Conservation (phyloP, 2,329 filamentous ascomycete species). For the Trichoderma koningiopsis region DNA sequence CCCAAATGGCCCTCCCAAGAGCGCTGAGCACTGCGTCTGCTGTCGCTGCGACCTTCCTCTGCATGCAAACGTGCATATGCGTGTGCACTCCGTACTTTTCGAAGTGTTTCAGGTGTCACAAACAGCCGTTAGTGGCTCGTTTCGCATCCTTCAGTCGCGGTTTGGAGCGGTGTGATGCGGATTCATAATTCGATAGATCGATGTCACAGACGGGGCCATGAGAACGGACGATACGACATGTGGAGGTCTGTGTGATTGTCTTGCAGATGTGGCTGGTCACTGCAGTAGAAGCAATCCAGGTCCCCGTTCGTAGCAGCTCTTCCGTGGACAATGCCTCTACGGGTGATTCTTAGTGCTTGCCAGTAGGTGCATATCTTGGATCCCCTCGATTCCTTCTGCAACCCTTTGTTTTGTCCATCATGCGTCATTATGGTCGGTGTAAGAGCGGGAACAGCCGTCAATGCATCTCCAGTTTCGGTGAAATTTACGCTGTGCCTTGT, state of each 20-base stretch:
- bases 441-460: neutral
- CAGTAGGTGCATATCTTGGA: neutral
- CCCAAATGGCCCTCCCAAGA: neutral
- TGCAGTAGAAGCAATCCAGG: neutral
- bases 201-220: neutral
- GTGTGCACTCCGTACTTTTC: neutral
- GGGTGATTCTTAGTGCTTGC: neutral
- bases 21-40: neutral
- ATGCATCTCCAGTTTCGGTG: neutral
- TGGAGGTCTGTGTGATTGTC: neutral
- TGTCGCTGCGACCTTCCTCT: slow-evolving; percentile 7
- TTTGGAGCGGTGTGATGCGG: neutral
- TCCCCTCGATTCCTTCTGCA: neutral
- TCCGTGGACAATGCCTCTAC: neutral
- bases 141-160: neutral
- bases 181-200: neutral
- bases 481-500: neutral
- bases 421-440: neutral
- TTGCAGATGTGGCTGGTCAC: neutral
- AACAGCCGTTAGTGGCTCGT: neutral
- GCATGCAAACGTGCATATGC: slow-evolving; percentile 7
- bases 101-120: slow-evolving; percentile 7
- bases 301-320: neutral
- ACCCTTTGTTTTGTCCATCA: neutral
- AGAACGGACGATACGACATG: neutral